These are phyloP conservation scores for Citrullus colocynthis DNA, from an alignment of 306 rosid species.

Conservation along the genomic window DNA sequence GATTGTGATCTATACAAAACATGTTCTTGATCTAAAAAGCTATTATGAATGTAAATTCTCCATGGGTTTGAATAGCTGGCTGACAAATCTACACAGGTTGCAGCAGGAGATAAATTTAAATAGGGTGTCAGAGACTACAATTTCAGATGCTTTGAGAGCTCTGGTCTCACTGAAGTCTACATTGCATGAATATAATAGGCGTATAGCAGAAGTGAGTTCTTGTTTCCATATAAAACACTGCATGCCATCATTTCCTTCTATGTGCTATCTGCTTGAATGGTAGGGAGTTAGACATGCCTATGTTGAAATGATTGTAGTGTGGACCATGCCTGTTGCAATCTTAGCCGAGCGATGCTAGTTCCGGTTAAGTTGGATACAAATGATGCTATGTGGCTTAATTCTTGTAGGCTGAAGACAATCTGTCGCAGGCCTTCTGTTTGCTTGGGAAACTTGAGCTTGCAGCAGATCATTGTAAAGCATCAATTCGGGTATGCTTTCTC, in stretches of 20 bases:
- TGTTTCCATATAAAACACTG: neutral
- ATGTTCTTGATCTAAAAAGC: neutral
- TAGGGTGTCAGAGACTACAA: constrained; percentile 29
- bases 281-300: no score
- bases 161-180: constrained; percentile 46
- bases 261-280: neutral
- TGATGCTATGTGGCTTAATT: constrained; percentile 9
- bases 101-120: constrained; percentile 39
- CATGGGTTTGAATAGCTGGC: neutral
- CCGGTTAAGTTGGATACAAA: neutral
- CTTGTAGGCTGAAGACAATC: constrained; percentile 71
- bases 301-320: neutral
- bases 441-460: constrained; percentile 42
- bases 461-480: constrained; percentile 61
- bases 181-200: constrained; percentile 57
- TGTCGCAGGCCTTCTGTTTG: constrained; percentile 68
- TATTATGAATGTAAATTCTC: neutral
- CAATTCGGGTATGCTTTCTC: constrained; percentile 42
- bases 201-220: constrained; percentile 63
- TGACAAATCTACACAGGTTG: constrained; percentile 31
- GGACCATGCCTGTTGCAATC: neutral
- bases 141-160: constrained; percentile 42
- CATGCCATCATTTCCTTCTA: neutral
- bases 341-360: neutral
- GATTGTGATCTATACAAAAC: neutral